Conservation (phyloP, 345 rosid species). For the Camelina hispida region DNA sequence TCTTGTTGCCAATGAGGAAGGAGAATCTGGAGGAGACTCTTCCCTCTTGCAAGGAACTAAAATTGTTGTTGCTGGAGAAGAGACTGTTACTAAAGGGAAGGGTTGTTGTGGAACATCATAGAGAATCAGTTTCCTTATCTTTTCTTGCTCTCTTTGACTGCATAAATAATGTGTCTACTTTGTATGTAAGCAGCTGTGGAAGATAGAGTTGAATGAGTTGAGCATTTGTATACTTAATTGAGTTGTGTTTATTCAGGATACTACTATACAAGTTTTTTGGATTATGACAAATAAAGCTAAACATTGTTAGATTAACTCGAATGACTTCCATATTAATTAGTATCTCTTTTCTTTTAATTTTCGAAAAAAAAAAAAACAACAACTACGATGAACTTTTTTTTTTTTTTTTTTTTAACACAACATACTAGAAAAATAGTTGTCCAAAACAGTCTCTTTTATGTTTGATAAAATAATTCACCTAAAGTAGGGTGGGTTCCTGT, state of each 20-base stretch:
- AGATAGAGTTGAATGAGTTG: conserved; percentile 7
- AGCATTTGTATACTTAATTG: conserved; percentile 10
- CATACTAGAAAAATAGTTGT: no score
- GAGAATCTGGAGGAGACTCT: conserved; percentile 45
- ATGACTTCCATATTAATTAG: no score
- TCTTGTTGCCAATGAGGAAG: conserved; percentile 55
- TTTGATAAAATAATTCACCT: no score
- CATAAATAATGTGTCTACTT: conserved; percentile 8
- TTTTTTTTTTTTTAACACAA: no score
- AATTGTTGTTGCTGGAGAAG: conserved; percentile 63
- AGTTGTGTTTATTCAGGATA: conserved; percentile 6
- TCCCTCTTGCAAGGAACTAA: conserved; percentile 69
- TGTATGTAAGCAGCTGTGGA: conserved; percentile 32
- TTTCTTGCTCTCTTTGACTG: conserved; percentile 9
- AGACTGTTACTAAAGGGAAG: conserved; percentile 45
- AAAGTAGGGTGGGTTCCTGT: no score
- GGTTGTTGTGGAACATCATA: conserved; percentile 55
- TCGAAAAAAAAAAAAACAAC: no score
- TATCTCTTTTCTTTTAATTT: no score
- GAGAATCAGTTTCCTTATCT: neutral
- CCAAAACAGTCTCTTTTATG: no score
- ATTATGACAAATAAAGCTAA: neutral
- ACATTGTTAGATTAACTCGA: no score
- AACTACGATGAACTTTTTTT: no score
- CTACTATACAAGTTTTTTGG: conserved; percentile 1